Evolutionary conservation across 257 asterid species (phyloP), one percentile per base, ranked within the genome.

Genomic region (Solanum pimpinellifolium): DNA sequence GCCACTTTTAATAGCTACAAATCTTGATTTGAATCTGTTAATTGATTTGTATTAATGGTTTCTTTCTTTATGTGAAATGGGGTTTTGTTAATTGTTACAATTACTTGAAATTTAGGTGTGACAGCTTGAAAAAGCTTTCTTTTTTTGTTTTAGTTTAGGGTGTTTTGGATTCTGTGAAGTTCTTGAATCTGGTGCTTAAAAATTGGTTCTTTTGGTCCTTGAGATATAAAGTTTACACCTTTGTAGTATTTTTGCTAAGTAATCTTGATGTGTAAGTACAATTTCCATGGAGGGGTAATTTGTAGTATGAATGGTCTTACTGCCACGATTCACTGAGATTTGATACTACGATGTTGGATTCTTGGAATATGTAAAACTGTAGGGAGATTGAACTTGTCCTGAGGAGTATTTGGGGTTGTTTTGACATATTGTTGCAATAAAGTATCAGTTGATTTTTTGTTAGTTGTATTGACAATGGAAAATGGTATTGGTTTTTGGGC

Each of bases 401-500:
- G 2, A 41, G 83, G 39, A 27, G 65, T 83, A 39, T 35, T 76
- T 52, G 31, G 37, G 82, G 27, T 49, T 10, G 68, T 83, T 44
- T 44, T 89, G 25, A 47, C 73, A 69, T 25, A 62, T 88, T 21
- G n/a, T 52, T 23, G 47, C 59, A 27, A 14, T 21, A 13, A 35
- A 56, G n/a, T 44, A 11, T 27, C 15, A 27, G 47, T 66, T 13
- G 18, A 73, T 46, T 75, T 76, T 76, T 47, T 49, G 23, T 56
- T 31, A 8, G 37, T 65, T 41, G 74, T 59, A 59, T 18, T 13
- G 65, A n/a, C 13, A 56, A 59, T 29, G 60, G 80, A 70, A 86
- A 85, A 93, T 86, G 84, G 91, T 37, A n/a, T 83, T 56, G 87
- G 88, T 14, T 89, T 78, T 87, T 91, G 91, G 91, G 73, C 91